These are phyloP conservation scores for Ascochyta fabae DNA, from an alignment of 2,329 filamentous ascomycete species.

Conservation along the genomic window DNA sequence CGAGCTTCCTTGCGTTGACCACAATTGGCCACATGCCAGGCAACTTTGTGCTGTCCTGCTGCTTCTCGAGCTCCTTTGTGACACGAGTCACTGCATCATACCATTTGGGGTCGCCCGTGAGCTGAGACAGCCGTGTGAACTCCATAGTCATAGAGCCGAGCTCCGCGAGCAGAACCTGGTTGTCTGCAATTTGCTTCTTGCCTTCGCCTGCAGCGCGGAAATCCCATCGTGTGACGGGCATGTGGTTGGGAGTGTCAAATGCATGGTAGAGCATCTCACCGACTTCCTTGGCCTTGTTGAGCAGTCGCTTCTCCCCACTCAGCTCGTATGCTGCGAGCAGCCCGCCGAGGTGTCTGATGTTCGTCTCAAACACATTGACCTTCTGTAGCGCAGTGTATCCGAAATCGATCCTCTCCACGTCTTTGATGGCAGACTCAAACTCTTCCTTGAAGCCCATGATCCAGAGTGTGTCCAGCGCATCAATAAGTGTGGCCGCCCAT, in stretches of 20 bases:
- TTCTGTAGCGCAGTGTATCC: slow-evolving; percentile 46
- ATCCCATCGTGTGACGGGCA: slow-evolving; percentile 68
- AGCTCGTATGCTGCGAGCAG: slow-evolving; percentile 87
- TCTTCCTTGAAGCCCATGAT: slow-evolving; percentile 58
- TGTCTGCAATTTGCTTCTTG: slow-evolving; percentile 50
- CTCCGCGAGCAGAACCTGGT: slow-evolving; percentile 54
- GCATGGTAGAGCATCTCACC: slow-evolving; percentile 80
- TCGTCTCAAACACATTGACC: slow-evolving; percentile 59
- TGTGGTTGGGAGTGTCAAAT: slow-evolving; percentile 92
- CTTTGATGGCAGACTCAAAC: slow-evolving; percentile 54
- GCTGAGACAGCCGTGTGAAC: slow-evolving; percentile 55
- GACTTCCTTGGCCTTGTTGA: slow-evolving; percentile 80
- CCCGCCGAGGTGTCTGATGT: slow-evolving; percentile 84
- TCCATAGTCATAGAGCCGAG: slow-evolving; percentile 57
- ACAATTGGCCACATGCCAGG: slow-evolving; percentile 58
- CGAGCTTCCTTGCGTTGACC: slow-evolving; percentile 49
- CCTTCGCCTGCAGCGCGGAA: slow-evolving; percentile 48
- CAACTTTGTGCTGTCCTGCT: slow-evolving; percentile 52
- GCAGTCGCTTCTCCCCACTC: slow-evolving; percentile 73
- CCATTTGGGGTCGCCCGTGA: slow-evolving; percentile 54
- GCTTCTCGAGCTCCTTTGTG: slow-evolving; percentile 49
- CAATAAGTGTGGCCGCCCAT: slow-evolving; percentile 56
- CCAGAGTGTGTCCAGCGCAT: slow-evolving; percentile 56
- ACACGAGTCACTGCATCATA: slow-evolving; percentile 56
- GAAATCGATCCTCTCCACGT: slow-evolving; percentile 53